Evolutionary conservation across 2,329 filamentous ascomycete genomes (phyloP).

Genomic region (Colletotrichum orchidophilum): DNA sequence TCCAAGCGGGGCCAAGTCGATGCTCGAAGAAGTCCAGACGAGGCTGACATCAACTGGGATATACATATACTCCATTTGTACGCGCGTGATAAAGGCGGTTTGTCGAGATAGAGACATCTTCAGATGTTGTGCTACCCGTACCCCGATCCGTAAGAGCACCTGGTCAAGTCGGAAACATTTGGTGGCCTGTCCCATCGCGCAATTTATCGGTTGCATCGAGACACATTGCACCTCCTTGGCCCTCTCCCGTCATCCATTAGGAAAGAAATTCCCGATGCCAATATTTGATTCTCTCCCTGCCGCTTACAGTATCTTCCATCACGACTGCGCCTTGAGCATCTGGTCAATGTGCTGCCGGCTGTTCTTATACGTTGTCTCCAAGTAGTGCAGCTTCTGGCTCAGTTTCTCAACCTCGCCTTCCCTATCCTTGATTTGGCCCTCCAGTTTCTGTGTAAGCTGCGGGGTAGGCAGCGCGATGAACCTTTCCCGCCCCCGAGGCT

Average conservation of each 20-base stretch:
- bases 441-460: conserved; percentile 79
- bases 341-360: conserved; percentile 91
- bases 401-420: conserved; percentile 83
- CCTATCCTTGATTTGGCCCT: conserved; percentile 77
- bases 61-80: neutral
- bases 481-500: conserved; percentile 60
- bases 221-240: neutral
- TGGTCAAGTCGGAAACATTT: neutral
- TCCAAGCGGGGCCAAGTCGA: neutral
- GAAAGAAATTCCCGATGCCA: too few relatives aligned
- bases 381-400: conserved; percentile 88
- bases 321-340: conserved; percentile 66
- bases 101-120: neutral
- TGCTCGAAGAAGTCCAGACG: neutral
- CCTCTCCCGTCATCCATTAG: neutral
- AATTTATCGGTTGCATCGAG: neutral
- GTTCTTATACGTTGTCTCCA: conserved; percentile 96
- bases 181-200: neutral
- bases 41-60: neutral
- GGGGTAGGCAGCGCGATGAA: conserved; percentile 83
- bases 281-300: neutral
- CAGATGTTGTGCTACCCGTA: neutral
- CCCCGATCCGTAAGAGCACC: neutral
- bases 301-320: neutral
- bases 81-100: neutral